A percentile compares a stretch with the other conserved stretches of the same genome.
phyloP scores from a whole-genome alignment of 2,329 filamentous ascomycete species.

The Monosporascus ibericus region DNA sequence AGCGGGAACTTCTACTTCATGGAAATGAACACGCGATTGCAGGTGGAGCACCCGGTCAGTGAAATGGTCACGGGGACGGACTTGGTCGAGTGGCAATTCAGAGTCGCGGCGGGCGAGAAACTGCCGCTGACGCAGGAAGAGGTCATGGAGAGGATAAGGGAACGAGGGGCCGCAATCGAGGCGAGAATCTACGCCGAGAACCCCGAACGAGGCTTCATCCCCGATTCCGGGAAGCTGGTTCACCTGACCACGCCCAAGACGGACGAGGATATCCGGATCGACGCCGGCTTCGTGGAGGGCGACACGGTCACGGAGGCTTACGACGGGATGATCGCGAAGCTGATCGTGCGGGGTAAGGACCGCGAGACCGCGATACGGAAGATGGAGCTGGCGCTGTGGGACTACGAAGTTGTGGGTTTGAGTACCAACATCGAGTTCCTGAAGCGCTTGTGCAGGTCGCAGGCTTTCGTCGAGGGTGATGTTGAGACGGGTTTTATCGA shows the following conservation, averaged over 20 bases:
- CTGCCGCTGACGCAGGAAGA: conserved; percentile 51
- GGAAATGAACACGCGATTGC: conserved; percentile 81
- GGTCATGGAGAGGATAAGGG: conserved; percentile 69
- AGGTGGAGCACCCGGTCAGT: conserved; percentile 94
- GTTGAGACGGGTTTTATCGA: conserved; percentile 97
- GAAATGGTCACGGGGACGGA: conserved; percentile 63
- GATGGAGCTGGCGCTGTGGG: conserved; percentile 70
- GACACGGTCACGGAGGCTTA: conserved; percentile 93
- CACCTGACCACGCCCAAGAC: conserved; percentile 70
- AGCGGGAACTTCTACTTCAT: conserved; percentile 76
- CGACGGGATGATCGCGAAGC: conserved; percentile 97
- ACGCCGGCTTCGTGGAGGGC: conserved; percentile 86
- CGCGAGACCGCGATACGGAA: conserved; percentile 78
- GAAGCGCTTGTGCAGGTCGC: conserved; percentile 76
- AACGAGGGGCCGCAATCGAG: conserved; percentile 83
- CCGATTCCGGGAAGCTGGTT: conserved; percentile 82
- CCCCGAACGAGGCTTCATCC: conserved; percentile 85
- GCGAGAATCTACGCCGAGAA: conserved; percentile 96
- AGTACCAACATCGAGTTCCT: conserved; percentile 97
- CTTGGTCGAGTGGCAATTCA: conserved; percentile 94
- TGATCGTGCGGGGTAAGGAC: conserved; percentile 80
- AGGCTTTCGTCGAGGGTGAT: conserved; percentile 76
- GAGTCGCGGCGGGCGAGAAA: conserved; percentile 56
- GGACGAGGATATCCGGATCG: conserved; percentile 74
- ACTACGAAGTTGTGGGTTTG: conserved; percentile 88